Evolutionary conservation across 352 stramenopile species (phyloP), one percentile per base, ranked within the genome.

Genomic region (Phytophthora megakarya): DNA sequence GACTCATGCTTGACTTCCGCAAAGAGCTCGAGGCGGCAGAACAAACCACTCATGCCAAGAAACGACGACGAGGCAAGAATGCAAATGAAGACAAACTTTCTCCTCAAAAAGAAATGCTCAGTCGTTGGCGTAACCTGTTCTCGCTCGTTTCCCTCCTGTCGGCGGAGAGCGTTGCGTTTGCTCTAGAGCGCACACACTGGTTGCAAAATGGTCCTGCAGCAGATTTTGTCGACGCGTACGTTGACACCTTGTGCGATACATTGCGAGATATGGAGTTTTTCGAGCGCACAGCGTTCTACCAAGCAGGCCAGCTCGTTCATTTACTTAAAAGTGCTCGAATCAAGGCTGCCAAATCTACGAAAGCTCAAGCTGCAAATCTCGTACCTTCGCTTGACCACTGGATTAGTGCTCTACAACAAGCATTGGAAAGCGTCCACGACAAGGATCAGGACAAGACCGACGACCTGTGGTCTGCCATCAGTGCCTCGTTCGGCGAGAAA

Each of bases 81-180:
- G 58, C 46, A 10, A 50, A 65, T 28, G 48, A 37, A 9, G 69
- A 77, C 7, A 45, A 80, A 32, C 35, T 73, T 26, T 73, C 74
- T 11, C 48, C 61, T 52, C 66, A 72, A 48, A 67, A 76, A 43
- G 65, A 83, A 25, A 50, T 90, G 16, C 50, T 91, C 7, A 69
- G 65, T 37, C 82, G 81, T 25, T 92, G 82, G 81, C 77, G 76
- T 23, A 93, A 93, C 59, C 55, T 93, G 12, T 91, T 92, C 40
- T 85, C 82, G 3, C 69, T 90, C 13, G 54, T 90, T 9, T 80
- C 72, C 0, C 44, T 93, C 2, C 61, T 92, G 11, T 72, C 67
- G 13, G 78, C 75, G 15, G 85, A 93, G 54, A 87, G 82, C 53
- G 60, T 89, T 30, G 85, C 71, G 3, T 91, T 92, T 61, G 72